A percentile compares a stretch with the other conserved stretches of the same genome.
Evolutionary conservation across 2,329 filamentous ascomycete species (phyloP).

Genomic region (Xylaria digitata): DNA sequence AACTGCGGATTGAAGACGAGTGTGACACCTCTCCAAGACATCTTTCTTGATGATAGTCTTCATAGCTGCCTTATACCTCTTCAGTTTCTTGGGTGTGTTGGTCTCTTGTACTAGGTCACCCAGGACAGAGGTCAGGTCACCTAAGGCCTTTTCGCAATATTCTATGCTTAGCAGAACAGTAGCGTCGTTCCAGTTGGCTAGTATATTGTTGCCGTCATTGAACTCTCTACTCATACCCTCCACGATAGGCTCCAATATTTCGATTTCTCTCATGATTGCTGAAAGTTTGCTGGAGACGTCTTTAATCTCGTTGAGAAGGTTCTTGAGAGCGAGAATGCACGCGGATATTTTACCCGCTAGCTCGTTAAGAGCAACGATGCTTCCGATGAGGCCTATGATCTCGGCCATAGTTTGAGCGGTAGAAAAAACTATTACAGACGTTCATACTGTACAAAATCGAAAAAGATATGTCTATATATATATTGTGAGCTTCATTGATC

Average conservation of each 20-base stretch:
- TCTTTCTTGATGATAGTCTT: not conserved
- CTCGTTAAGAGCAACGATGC: not conserved
- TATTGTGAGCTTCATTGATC: no score
- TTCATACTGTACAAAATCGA: no score
- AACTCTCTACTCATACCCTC: constrained; percentile 3
- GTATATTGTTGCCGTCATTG: not conserved
- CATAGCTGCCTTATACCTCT: not conserved
- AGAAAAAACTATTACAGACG: no score
- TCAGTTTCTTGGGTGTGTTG: not conserved
- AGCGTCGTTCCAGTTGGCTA: not conserved
- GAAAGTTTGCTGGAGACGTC: not conserved
- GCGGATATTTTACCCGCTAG: not conserved
- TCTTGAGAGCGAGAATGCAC: not conserved
- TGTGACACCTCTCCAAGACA: constrained; percentile 12
- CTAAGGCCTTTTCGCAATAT: not conserved
- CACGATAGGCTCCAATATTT: not conserved
- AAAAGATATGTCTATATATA: no score
- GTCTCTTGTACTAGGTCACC: not conserved
- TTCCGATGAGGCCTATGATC: constrained; percentile 1
- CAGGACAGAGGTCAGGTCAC: not conserved
- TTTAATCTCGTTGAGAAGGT: not conserved
- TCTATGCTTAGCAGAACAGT: not conserved
- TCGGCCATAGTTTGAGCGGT: not conserved
- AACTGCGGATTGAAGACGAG: constrained; percentile 9
- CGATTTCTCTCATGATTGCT: not conserved